phyloP scores from a whole-genome alignment of 2,329 filamentous ascomycete species.

The Bipolaris sorokiniana region DNA sequence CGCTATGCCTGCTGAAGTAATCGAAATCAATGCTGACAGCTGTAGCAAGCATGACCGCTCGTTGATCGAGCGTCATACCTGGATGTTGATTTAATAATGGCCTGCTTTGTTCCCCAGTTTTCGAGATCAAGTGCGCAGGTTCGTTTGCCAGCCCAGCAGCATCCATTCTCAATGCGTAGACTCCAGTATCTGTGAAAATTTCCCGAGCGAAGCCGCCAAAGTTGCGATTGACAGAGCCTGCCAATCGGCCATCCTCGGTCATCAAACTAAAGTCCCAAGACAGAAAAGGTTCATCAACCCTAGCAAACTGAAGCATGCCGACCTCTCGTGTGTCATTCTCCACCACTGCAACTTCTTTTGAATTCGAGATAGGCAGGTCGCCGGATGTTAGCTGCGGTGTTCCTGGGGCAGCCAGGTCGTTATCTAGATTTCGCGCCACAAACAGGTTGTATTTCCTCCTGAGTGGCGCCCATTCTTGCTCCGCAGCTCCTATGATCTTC shows the following conservation, averaged over 20 bases:
- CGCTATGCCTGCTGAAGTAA: constrained; percentile 68
- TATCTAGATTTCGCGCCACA: constrained; percentile 58
- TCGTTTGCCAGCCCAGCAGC: constrained; percentile 56
- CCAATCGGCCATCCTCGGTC: constrained; percentile 56
- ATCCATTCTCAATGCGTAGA: constrained; percentile 70
- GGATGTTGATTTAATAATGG: constrained; percentile 32
- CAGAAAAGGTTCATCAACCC: constrained; percentile 66
- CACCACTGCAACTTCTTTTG: constrained; percentile 55
- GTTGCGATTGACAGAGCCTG: constrained; percentile 69
- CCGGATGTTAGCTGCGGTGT: constrained; percentile 52
- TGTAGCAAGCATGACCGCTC: constrained; percentile 70
- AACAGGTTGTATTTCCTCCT: constrained; percentile 70
- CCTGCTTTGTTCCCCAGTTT: constrained; percentile 39
- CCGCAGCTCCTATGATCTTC: constrained; percentile 67
- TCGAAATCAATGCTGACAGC: constrained; percentile 71
- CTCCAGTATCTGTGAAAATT: constrained; percentile 69
- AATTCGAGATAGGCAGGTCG: constrained; percentile 56
- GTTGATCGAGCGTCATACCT: constrained; percentile 69
- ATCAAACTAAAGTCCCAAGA: constrained; percentile 69
- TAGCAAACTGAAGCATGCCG: constrained; percentile 65
- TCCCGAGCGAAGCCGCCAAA: constrained; percentile 68
- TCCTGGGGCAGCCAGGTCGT: constrained; percentile 43
- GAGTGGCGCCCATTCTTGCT: constrained; percentile 68
- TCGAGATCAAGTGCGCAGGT: constrained; percentile 48
- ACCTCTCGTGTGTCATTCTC: constrained; percentile 47